These are phyloP conservation scores for Parascedosporium putredinis DNA, from an alignment of 2,329 filamentous ascomycete species.

Conservation along the genomic window DNA sequence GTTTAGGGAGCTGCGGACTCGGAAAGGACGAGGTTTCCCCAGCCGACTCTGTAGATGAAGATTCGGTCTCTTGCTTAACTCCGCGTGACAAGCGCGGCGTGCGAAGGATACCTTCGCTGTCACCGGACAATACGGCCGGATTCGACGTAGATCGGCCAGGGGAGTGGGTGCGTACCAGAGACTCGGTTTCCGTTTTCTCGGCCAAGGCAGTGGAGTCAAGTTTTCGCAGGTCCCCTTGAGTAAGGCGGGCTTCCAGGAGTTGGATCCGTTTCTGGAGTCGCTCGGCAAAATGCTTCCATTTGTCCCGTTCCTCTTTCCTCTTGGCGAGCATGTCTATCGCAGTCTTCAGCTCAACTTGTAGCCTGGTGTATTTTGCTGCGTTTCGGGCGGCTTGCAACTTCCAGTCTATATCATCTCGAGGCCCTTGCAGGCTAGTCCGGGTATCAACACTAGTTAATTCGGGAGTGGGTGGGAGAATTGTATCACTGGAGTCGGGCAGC, in stretches of 20 bases:
- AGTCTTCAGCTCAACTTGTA: conserved; percentile 30
- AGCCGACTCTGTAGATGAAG: no score
- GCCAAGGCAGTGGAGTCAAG: no score
- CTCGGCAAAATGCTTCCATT: conserved; percentile 35
- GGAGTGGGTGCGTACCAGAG: no score
- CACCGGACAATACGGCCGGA: no score
- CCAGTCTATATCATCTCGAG: conserved; percentile 12
- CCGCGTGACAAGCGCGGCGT: no score
- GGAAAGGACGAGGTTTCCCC: conserved; percentile 6
- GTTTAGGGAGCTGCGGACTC: not conserved
- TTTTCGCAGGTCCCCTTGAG: not conserved
- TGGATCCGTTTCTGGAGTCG: conserved; percentile 30
- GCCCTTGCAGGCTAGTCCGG: not conserved
- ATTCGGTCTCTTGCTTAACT: no score
- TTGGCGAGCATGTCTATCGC: conserved; percentile 28
- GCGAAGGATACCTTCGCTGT: no score
- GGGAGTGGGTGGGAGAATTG: not conserved
- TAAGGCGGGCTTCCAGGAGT: not conserved
- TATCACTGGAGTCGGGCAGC: no score
- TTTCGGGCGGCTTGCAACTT: conserved; percentile 26
- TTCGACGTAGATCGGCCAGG: not conserved
- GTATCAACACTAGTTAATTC: not conserved
- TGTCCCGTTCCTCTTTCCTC: conserved; percentile 29
- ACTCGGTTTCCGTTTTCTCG: no score
- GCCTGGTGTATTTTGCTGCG: conserved; percentile 27